Evolutionary conservation across 371 early-diverging fungal species (phyloP).

Genomic region (Apophysomyces ossiformis): DNA sequence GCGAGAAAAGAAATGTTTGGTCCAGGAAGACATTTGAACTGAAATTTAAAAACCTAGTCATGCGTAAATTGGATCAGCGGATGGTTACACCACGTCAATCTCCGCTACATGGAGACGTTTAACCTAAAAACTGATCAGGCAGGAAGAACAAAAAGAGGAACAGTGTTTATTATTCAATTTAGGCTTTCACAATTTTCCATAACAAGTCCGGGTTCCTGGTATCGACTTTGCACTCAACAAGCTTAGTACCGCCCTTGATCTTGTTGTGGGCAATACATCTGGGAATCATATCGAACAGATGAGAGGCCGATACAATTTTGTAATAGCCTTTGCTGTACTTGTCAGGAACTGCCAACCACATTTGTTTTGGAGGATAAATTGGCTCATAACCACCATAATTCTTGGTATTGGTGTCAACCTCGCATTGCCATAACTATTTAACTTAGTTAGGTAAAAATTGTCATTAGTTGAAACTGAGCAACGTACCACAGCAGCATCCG

Average conservation of each 20-base stretch:
- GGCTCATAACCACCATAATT: conserved; percentile 30
- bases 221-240: conserved; percentile 32
- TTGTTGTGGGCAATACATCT: conserved; percentile 27
- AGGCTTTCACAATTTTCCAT: conserved; percentile 27
- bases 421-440: conserved; percentile 43
- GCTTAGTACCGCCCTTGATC: conserved; percentile 35
- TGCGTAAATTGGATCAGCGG: background rate
- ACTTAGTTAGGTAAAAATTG: background rate
- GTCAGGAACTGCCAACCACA: conserved; percentile 37
- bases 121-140: background rate
- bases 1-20: background rate
- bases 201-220: conserved; percentile 27
- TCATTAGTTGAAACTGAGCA: background rate
- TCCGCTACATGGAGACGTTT: background rate
- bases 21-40: conserved; percentile 2
- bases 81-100: too few relatives aligned
- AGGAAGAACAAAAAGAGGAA: background rate
- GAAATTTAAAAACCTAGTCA: background rate
- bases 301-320: conserved; percentile 38
- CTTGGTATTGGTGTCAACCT: conserved; percentile 25
- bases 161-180: background rate
- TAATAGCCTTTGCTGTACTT: conserved; percentile 22
- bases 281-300: conserved; percentile 42
- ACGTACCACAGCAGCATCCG: conserved; percentile 41
- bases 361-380: conserved; percentile 35